phyloP scores from a whole-genome alignment of 169 alveolate genomes.

The Prorocentrum cordatum region DNA sequence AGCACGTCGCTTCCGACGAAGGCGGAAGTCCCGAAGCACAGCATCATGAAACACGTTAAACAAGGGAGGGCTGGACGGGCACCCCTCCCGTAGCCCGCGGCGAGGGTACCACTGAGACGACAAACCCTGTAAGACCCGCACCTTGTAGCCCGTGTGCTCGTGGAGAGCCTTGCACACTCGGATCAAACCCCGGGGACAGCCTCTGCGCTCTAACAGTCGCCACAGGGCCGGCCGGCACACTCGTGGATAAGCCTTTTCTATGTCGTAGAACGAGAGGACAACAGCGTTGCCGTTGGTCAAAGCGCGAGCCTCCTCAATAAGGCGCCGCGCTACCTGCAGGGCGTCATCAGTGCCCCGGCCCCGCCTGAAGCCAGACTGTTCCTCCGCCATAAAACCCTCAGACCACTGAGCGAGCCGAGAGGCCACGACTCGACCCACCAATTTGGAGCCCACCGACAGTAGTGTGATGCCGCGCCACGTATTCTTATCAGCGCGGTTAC shows the following conservation, averaged over 20 bases:
- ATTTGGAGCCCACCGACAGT: background rate
- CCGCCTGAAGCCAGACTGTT: background rate
- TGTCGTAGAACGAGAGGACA: background rate
- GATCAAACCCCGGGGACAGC: no score
- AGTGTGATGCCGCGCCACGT: constrained; percentile 7
- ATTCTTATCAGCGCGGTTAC: background rate
- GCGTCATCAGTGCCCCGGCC: background rate
- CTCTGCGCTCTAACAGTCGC: background rate
- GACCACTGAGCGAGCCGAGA: background rate
- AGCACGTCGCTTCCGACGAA: no score
- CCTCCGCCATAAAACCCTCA: background rate
- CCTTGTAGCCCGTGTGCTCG: no score
- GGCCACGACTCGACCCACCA: background rate
- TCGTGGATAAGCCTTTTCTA: background rate
- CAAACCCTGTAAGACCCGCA: no score
- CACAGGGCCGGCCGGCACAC: background rate
- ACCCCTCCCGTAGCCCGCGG: no score
- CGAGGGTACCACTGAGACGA: no score
- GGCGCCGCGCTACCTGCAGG: background rate
- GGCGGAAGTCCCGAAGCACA: no score
- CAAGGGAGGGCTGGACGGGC: no score
- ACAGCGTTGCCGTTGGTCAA: background rate
- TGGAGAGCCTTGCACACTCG: no score
- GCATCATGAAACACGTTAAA: no score
- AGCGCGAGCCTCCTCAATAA: background rate